These are phyloP conservation scores for Crotalaria pallida DNA, from an alignment of 306 rosid genomes.

Conservation along the genomic window DNA sequence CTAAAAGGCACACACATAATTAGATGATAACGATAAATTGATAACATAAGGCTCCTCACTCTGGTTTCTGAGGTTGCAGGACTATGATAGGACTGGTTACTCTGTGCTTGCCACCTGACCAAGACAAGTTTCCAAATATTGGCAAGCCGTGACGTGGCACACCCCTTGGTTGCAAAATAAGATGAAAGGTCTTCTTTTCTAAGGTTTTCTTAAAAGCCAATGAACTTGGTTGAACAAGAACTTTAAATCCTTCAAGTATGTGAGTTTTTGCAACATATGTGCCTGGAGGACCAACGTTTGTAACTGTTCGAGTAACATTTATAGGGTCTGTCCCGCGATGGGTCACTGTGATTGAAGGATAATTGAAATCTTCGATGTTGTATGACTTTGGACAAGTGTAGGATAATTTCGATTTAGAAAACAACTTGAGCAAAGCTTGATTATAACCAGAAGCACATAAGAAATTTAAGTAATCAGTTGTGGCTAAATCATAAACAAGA, in stretches of 20 bases:
- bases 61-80: not conserved
- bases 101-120: constrained; percentile 44
- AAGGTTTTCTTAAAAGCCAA: constrained; percentile 34
- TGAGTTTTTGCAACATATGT: constrained; percentile 33
- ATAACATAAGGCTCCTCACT: not conserved
- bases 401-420: not conserved
- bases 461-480: constrained; percentile 51
- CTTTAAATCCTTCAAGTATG: constrained; percentile 26
- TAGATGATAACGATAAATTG: not conserved
- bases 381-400: constrained; percentile 31
- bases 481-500: constrained; percentile 43
- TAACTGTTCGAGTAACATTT: constrained; percentile 40
- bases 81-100: constrained; percentile 53
- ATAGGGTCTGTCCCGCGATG: constrained; percentile 18
- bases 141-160: constrained; percentile 14
- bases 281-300: constrained; percentile 56
- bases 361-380: constrained; percentile 43
- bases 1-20: not conserved
- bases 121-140: constrained; percentile 25
- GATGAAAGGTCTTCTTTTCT: constrained; percentile 47
- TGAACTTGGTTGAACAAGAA: constrained; percentile 36
- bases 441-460: constrained; percentile 50
- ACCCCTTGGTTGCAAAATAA: constrained; percentile 22
- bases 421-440: not conserved
- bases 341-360: constrained; percentile 52